These are phyloP conservation scores for Buddleja alternifolia DNA, from an alignment of 257 asterid species.

Conservation along the genomic window DNA sequence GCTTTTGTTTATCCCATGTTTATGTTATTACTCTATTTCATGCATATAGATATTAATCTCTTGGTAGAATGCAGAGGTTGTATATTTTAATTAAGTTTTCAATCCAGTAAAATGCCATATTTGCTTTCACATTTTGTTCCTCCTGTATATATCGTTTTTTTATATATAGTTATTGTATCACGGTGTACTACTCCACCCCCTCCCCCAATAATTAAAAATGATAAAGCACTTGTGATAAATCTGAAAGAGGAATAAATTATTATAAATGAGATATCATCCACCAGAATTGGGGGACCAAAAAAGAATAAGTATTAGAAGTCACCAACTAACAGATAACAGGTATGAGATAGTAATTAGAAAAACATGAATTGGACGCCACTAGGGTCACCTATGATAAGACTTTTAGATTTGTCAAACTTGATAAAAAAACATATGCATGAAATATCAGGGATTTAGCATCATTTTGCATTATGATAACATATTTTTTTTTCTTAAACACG, in stretches of 20 bases:
- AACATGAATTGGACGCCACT: not conserved
- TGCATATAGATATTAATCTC: conserved; percentile 24
- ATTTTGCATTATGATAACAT: no score
- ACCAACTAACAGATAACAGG: not conserved
- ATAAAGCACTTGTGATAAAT: no score
- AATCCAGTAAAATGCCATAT: conserved; percentile 21
- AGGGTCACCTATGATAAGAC: no score
- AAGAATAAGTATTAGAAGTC: not conserved
- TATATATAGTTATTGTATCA: no score
- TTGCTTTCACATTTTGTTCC: conserved; percentile 2
- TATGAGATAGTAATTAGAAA: not conserved
- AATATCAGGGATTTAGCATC: no score
- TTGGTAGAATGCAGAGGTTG: conserved; percentile 31
- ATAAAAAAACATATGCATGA: no score
- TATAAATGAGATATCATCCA: not conserved
- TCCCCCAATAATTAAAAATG: no score
- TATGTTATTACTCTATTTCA: conserved; percentile 17
- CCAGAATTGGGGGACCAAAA: not conserved
- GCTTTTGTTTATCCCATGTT: conserved; percentile 9
- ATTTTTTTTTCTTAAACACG: no score
- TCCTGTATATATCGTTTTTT: no score
- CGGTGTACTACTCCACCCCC: no score
- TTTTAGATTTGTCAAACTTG: no score
- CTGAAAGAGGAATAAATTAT: conserved; percentile 23
- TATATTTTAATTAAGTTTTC: not conserved